These are phyloP conservation scores for Blumeriella jaapii DNA, from an alignment of 2,329 filamentous ascomycete genomes.

Conservation along the genomic window DNA sequence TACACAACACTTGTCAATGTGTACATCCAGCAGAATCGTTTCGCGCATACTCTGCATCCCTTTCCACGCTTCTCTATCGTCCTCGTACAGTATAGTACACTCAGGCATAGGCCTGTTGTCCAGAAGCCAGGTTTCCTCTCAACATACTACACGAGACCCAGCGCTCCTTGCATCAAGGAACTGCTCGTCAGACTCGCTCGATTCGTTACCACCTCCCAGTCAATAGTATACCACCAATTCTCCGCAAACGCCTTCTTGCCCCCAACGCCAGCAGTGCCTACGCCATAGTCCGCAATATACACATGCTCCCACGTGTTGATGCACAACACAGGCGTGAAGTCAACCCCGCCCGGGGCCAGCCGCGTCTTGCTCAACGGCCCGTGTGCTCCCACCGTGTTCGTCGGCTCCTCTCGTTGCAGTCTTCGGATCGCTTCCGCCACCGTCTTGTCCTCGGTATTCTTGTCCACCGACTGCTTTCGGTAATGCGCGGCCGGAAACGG, in stretches of 20 bases:
- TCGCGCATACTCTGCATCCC: conserved; percentile 1
- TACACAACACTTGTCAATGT: neutral
- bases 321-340: conserved; percentile 69
- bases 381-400: conserved; percentile 27
- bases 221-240: conserved; percentile 77
- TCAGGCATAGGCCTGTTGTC: conserved; percentile 6
- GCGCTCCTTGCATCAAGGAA: conserved; percentile 1
- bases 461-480: conserved; percentile 53
- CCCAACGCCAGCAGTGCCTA: conserved; percentile 41
- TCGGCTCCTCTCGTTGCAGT: conserved; percentile 23
- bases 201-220: conserved; percentile 64
- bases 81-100: conserved; percentile 23
- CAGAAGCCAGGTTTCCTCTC: conserved; percentile 12
- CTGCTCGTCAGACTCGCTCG: conserved; percentile 12
- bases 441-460: conserved; percentile 47
- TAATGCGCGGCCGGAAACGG: conserved; percentile 80
- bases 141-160: conserved; percentile 16
- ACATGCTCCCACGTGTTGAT: conserved; percentile 96
- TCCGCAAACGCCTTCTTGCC: conserved; percentile 69
- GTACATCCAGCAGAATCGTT: neutral
- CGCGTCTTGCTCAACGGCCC: conserved; percentile 23
- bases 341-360: conserved; percentile 53
- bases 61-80: conserved; percentile 2
- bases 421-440: conserved; percentile 31
- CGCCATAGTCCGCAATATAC: conserved; percentile 72